Evolutionary conservation across 2,329 filamentous ascomycete genomes (phyloP), one percentile per base, ranked within the genome.

Genomic region (Aspergillus sp.): DNA sequence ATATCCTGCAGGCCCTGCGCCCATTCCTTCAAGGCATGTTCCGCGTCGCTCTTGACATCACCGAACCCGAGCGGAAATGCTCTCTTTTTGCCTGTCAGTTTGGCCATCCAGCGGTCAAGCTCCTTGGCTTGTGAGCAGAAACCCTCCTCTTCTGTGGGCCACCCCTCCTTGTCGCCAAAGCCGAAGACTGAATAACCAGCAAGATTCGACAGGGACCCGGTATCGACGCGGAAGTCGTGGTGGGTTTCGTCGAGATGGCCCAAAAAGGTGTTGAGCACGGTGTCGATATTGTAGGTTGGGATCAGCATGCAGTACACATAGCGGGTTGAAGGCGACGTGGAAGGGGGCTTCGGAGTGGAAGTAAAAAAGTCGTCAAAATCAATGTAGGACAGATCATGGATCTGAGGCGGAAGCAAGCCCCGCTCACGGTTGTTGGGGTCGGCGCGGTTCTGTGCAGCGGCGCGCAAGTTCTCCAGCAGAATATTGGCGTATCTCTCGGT

Each of bases 31-130:
- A 96, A 58, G 15, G 82, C 69, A 30, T 72, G 60, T 13, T 68
- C 64, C 13, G 78, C 75, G 53, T 91, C 82, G n/a, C 63, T 70
- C 60, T 86, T 93, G 36, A 82, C 74, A 58, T 96, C 86, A 2
- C 82, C 86, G 70, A 89, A 80, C 4, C 91, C 91, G 5, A 96
- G 67, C 0, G 89, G 89, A 49, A 82, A 96, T 1, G 86, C 88
- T 52, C 88, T 72, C 63, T 89, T 94, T 40, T 81, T 75, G 2
- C 75, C 80, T 0, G 88, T 94, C 49, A 98, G 63, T 54, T 86
- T 93, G n/a, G 89, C 86, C 82, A 98, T 84, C 89, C 91, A 96
- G 55, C 78, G 86, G 55, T 98, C 89, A 3, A 93, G 69, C 45
- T 94, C 80, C 51, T 80, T 83, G 1, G 89, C 89, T 55, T 96